Base-by-base conservation (phyloP, 2,329 filamentous ascomycete genomes). In the Blastomyces percursus region DNA sequence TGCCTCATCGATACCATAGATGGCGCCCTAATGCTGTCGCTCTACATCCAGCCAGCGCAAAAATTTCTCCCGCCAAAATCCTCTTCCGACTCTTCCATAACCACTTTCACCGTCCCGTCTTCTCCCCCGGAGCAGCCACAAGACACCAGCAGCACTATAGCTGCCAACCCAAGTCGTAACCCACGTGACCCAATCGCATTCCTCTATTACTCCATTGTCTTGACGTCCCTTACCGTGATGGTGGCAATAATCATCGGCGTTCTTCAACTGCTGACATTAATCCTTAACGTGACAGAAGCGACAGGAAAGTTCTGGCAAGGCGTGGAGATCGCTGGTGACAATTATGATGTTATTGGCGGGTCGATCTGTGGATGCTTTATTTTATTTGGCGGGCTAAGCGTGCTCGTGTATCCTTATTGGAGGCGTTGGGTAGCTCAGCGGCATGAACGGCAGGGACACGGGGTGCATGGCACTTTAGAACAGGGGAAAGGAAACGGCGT, bases 1-100 rank as follows among this genome's bases (percentile, higher is more conserved):
- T 96, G 92, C 73, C 81, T 97, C 27, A 80, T 97, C 6, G 94
- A 97, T 75, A 96, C 92, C 0, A 88, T 87, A 0, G 94, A 97
- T 69, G 93, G 93, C 30, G 93, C 93, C 0, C 81, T 96, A 24
- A 97, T 97, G 92, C 92, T 96, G 84, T 87, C 88, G 0, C 80
- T 97, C 0, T 97, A 99, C 75, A 91, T 92, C 42, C 77, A 78
- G 63, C 77, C 77, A 1, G 74, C 76, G 24, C 67, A 71, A 16
- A 75, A 77, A 64, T 77, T 76, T 66, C 71, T 77, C 12, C 70
- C 73, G 0, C 60, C 68, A 2, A 72, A 73, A 24, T 55, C 48
- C n/a, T 21, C 64, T 7, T n/a, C 62, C n/a, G 44, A 42, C 1
- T 61, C 58, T 65, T 61, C 59, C 55, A 64, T 27, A 63, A 59